Conservation (phyloP, 495 filamentous ascomycete genomes). For the Symbiotaphrina buchneri region DNA sequence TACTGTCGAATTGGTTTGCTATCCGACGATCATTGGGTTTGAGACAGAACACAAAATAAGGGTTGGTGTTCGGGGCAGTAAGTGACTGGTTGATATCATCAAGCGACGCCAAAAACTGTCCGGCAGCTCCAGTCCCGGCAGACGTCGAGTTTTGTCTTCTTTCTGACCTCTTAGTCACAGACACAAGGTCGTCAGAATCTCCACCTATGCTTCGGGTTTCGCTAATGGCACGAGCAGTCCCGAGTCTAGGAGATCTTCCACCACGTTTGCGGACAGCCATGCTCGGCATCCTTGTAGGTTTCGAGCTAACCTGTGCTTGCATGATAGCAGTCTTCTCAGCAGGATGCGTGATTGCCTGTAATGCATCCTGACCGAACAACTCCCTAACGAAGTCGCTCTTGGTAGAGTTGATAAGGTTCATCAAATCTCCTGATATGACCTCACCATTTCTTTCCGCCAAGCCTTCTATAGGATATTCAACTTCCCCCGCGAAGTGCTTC, state of each 20-base stretch:
- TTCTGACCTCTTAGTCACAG: background rate
- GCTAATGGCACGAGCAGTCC: conserved; percentile 6
- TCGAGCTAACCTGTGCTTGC: conserved; percentile 90
- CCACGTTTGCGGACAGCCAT: conserved; percentile 52
- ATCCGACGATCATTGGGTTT: conserved; percentile 96
- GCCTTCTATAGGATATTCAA: conserved; percentile 77
- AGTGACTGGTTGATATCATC: conserved; percentile 75
- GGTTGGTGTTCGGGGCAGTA: conserved; percentile 58
- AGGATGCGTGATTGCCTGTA: conserved; percentile 77
- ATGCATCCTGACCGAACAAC: conserved; percentile 79
- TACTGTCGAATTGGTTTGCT: conserved; percentile 96
- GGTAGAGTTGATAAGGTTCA: conserved; percentile 80
- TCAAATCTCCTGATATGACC: conserved; percentile 81
- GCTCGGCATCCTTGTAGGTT: conserved; percentile 76
- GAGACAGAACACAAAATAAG: conserved; percentile 90
- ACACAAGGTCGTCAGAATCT: too few relatives aligned
- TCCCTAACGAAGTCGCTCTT: conserved; percentile 73
- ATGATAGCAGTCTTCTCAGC: conserved; percentile 78
- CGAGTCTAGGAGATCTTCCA: conserved; percentile 22
- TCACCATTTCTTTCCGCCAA: conserved; percentile 90
- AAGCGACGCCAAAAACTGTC: conserved; percentile 74
- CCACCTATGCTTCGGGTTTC: background rate
- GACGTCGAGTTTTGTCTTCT: background rate
- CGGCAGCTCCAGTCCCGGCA: conserved; percentile 42
- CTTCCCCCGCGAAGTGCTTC: conserved; percentile 86